Evolutionary conservation across 306 rosid genomes (phyloP).

Genomic region (Vachellia collinsii): DNA sequence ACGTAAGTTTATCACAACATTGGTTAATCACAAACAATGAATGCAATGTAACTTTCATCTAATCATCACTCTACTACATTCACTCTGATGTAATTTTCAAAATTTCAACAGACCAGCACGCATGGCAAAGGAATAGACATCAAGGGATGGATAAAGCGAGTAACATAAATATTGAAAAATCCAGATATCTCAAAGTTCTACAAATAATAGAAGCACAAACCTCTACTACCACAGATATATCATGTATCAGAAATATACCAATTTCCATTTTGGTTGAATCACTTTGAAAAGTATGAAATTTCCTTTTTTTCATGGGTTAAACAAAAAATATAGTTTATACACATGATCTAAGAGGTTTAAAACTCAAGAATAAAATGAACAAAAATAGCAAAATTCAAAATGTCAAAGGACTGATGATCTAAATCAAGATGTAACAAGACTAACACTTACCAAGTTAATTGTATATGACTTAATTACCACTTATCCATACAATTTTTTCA

Average conservation of each 20-base stretch:
- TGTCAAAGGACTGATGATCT: background rate
- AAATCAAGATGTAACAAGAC: background rate
- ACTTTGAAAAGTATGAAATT: background rate
- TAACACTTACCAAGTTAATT: background rate
- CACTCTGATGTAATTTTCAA: background rate
- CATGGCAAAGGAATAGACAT: background rate
- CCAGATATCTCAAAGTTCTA: background rate
- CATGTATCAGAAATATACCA: background rate
- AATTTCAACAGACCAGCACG: background rate
- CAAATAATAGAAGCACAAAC: background rate
- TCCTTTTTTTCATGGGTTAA: background rate
- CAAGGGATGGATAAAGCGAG: background rate
- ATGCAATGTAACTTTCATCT: background rate
- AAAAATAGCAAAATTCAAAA: background rate
- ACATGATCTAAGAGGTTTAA: background rate
- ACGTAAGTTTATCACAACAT: constrained; percentile 26
- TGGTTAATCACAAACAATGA: background rate
- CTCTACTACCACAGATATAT: background rate
- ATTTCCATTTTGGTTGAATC: background rate
- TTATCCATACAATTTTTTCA: background rate
- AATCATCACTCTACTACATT: background rate
- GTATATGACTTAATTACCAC: background rate
- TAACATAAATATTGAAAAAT: background rate
- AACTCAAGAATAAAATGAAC: background rate
- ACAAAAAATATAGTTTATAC: background rate